Conservation (phyloP, 129 eudicot genomes). For the Kitagawia praeruptora region DNA sequence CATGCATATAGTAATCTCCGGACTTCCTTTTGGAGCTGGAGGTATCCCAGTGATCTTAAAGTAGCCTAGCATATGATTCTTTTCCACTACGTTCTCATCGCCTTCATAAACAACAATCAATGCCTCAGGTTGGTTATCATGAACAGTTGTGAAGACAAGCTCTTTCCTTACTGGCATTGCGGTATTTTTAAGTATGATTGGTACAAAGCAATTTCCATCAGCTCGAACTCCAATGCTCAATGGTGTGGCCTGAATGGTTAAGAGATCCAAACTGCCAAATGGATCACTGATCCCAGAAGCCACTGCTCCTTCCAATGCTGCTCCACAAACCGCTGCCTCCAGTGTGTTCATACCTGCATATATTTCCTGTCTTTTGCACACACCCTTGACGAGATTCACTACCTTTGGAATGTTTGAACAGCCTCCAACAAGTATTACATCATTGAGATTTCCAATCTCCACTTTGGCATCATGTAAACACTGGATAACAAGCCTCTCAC, state of each 20-base stretch:
- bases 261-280: conserved; percentile 61
- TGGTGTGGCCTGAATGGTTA: conserved; percentile 76
- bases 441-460: conserved; percentile 32
- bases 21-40: conserved; percentile 53
- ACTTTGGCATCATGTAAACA: conserved; percentile 68
- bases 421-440: conserved; percentile 80
- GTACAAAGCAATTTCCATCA: conserved; percentile 40
- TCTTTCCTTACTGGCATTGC: conserved; percentile 69
- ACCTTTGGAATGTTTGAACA: conserved; percentile 57
- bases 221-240: conserved; percentile 60
- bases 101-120: conserved; percentile 68
- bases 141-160: conserved; percentile 53
- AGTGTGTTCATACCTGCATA: conserved; percentile 47
- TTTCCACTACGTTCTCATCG: conserved; percentile 36
- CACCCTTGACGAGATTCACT: conserved; percentile 23
- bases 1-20: conserved; percentile 70
- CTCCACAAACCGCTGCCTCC: conserved; percentile 89
- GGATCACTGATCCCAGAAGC: conserved; percentile 77
- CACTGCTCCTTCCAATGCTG: conserved; percentile 80
- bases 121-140: conserved; percentile 68
- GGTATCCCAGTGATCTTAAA: conserved; percentile 74
- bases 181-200: conserved; percentile 49
- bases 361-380: conserved; percentile 36
- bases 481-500: conserved; percentile 31
- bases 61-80: conserved; percentile 61